Conservation (phyloP, 2,329 filamentous ascomycete genomes). For the Phialemoniopsis sp. region DNA sequence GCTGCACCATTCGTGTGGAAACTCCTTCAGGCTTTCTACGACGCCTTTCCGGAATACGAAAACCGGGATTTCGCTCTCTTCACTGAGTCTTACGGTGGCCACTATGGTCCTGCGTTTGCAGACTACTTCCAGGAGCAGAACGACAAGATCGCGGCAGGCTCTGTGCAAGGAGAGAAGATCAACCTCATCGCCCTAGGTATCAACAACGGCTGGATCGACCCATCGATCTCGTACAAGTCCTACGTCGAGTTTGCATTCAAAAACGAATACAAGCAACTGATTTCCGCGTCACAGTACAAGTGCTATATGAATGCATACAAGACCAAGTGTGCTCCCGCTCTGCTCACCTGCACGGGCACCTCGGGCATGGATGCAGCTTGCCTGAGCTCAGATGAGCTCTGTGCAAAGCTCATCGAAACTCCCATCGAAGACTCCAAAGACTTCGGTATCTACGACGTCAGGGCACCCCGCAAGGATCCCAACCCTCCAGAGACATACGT, state of each 20-base stretch:
- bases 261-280: conserved; percentile 27
- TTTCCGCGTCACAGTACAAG: conserved; percentile 9
- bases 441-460: conserved; percentile 44
- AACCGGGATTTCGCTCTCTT: conserved; percentile 44
- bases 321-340: conserved; percentile 14
- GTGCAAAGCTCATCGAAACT: conserved; percentile 18
- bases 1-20: conserved; percentile 40
- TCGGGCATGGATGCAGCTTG: conserved; percentile 24
- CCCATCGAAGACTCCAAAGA: conserved; percentile 15
- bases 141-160: conserved; percentile 38
- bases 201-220: conserved; percentile 54
- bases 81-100: conserved; percentile 53
- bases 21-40: conserved; percentile 57
- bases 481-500: conserved; percentile 34
- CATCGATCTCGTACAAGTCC: conserved; percentile 32
- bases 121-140: conserved; percentile 54
- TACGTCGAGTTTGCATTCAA: conserved; percentile 40
- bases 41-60: conserved; percentile 59
- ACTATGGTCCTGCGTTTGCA: conserved; percentile 53
- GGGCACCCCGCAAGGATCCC: conserved; percentile 26
- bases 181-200: conserved; percentile 49
- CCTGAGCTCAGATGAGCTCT: conserved; percentile 15
- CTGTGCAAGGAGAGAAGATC: conserved; percentile 33
- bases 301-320: conserved; percentile 10
- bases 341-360: conserved; percentile 10